phyloP scores from a whole-genome alignment of 129 eudicot species.

The Silybum marianum region DNA sequence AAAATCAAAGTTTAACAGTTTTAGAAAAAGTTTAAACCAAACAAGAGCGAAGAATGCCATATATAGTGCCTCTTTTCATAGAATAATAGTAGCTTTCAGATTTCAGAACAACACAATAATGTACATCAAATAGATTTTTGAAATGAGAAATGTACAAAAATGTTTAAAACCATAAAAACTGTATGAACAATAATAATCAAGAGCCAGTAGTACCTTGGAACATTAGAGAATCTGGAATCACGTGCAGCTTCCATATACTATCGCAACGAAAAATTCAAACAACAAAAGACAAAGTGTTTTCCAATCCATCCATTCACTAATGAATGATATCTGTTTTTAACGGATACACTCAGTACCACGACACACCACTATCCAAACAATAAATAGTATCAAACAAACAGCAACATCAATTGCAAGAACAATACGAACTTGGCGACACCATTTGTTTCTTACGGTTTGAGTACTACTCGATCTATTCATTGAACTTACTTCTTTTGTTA shows the following conservation, averaged over 20 bases:
- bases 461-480: constrained; percentile 47
- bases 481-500: constrained; percentile 49
- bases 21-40: background rate
- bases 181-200: constrained; percentile 31
- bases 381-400: constrained; percentile 55
- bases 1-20: background rate
- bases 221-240: constrained; percentile 26
- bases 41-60: background rate
- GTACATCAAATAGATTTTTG: constrained; percentile 32
- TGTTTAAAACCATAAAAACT: constrained; percentile 38
- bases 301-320: constrained; percentile 14
- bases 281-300: constrained; percentile 18
- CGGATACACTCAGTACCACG: constrained; percentile 57
- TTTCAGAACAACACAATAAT: constrained; percentile 32
- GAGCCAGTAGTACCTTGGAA: constrained; percentile 28
- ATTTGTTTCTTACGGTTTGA: constrained; percentile 49
- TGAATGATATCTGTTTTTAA: constrained; percentile 31
- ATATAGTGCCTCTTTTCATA: background rate
- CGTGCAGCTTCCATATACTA: constrained; percentile 38
- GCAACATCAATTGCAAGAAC: constrained; percentile 72
- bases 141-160: constrained; percentile 33
- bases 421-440: constrained; percentile 77
- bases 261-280: constrained; percentile 26
- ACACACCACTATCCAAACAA: constrained; percentile 75
- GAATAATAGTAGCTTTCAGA: background rate